Conservation (phyloP, 2,329 filamentous ascomycete genomes). For the Fusarium sp. region DNA sequence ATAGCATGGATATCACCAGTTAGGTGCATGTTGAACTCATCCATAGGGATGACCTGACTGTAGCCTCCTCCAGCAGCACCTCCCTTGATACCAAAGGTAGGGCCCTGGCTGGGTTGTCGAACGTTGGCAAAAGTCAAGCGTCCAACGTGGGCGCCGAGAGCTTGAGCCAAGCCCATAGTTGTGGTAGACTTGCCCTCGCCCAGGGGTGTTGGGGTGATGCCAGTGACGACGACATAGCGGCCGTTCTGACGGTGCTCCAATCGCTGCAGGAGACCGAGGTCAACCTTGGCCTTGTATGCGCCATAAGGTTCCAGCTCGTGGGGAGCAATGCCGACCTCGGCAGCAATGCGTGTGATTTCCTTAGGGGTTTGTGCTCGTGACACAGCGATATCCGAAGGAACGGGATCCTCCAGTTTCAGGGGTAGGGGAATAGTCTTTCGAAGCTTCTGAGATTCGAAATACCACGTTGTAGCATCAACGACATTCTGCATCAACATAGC, state of each 20-base stretch:
- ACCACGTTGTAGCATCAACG: constrained; percentile 82
- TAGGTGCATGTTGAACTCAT: constrained; percentile 98
- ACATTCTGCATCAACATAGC: constrained; percentile 98
- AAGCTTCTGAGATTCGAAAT: constrained; percentile 84
- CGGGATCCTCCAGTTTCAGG: constrained; percentile 79
- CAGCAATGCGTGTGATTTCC: constrained; percentile 83
- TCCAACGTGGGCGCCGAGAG: constrained; percentile 87
- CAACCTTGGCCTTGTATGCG: constrained; percentile 95
- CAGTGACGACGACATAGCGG: constrained; percentile 90
- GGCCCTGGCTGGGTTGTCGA: constrained; percentile 94
- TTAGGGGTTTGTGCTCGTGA: constrained; percentile 93
- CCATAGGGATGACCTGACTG: constrained; percentile 99
- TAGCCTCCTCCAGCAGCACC: constrained; percentile 97
- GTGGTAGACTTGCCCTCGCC: constrained; percentile 99
- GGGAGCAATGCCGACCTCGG: constrained; percentile 87
- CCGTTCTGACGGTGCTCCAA: constrained; percentile 89
- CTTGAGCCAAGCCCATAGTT: constrained; percentile 94
- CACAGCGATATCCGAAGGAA: constrained; percentile 95
- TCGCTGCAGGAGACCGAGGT: constrained; percentile 82
- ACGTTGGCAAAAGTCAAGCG: constrained; percentile 96
- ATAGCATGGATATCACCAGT: constrained; percentile 99
- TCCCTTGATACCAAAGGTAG: constrained; percentile 98
- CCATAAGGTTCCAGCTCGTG: constrained; percentile 95
- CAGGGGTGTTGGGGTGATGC: constrained; percentile 95
- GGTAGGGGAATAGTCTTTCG: constrained; percentile 85